Evolutionary conservation across 192 early-diverging fungal genomes (phyloP), one percentile per base, ranked within the genome.

Genomic region (Geranomyces michiganensis): DNA sequence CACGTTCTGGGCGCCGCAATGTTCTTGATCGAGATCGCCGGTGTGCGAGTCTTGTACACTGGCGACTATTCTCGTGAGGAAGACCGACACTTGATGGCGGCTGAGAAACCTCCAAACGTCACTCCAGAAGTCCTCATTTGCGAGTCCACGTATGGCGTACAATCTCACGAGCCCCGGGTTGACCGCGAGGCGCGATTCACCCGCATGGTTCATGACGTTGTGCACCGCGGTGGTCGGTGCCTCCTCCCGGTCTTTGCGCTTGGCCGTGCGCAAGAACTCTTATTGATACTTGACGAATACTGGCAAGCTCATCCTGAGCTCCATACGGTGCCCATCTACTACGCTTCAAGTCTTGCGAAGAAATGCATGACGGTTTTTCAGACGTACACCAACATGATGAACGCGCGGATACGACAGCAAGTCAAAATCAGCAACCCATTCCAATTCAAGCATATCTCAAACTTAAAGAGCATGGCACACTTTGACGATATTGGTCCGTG

Each of bases 51-150:
- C 22, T 83, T 99, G 13, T 99, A 99, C 78, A 99, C 97, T 1
- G 97, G 97, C 53, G 97, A 99, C 77, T 99, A 99, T 73, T 97
- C 95, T 29, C 91, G 96, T 46, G 97, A 99, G 80, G 97, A 99
- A 78, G 97, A 99, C 82, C 88, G 97, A 10, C 97, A 99, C 78
- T 87, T 99, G 63, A 94, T 96, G 87, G 92, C 95, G 1, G 97
- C 96, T 5, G 97, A 99, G 71, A 86, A 89, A 27, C 97, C 97
- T 0, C 85, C 87, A 24, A 80, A 81, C 72, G 90, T 92, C 0
- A 74, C 87, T 26, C 88, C 94, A 12, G 95, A 97, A 67, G 94
- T 99, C 13, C 81, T 99, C 64, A 96, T 99, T 55, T 93, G 91
- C 58, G 97, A 99, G 73, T 91, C 90, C 32, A 99, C 97, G 1